A percentile compares a stretch with the other conserved stretches of the same genome.
Conservation (phyloP, 202 grass and related monocot species). For the Schoenoplectus triqueter region DNA sequence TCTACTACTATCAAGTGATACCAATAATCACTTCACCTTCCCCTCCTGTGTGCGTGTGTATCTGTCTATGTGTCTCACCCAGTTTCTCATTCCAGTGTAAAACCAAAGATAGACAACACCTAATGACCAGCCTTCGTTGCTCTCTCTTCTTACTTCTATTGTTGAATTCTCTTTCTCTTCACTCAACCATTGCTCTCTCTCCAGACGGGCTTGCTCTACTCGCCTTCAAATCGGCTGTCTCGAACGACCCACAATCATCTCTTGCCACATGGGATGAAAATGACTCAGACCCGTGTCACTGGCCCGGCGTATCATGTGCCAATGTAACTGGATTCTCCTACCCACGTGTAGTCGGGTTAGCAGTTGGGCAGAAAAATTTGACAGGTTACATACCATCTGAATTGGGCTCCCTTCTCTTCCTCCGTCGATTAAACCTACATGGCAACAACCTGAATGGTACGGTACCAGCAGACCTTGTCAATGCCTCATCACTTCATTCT, state of each 20-base stretch:
- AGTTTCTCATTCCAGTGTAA: background rate
- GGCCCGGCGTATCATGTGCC: conserved; percentile 69
- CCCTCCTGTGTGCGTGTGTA: background rate
- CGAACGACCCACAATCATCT: conserved; percentile 57
- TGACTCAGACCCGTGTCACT: conserved; percentile 66
- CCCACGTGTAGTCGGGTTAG: conserved; percentile 64
- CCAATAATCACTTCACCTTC: conserved; percentile 30
- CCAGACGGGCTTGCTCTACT: conserved; percentile 70
- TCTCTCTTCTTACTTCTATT: conserved; percentile 31
- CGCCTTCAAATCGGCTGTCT: conserved; percentile 77
- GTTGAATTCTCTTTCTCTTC: background rate
- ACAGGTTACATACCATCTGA: conserved; percentile 86
- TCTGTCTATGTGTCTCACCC: background rate
- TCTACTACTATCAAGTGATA: conserved; percentile 30
- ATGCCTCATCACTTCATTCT: conserved; percentile 81
- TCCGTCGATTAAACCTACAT: conserved; percentile 82
- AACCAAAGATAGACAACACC: background rate
- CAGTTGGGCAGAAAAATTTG: conserved; percentile 72
- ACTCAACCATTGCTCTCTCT: conserved; percentile 40
- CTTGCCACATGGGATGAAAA: conserved; percentile 57
- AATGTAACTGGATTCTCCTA: conserved; percentile 57
- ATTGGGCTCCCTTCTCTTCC: conserved; percentile 80
- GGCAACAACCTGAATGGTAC: conserved; percentile 64
- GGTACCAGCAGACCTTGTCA: conserved; percentile 63
- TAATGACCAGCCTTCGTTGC: conserved; percentile 44